Evolutionary conservation across 805 yeast genomes (phyloP).

Genomic region (Jamesozyma rosinii): DNA sequence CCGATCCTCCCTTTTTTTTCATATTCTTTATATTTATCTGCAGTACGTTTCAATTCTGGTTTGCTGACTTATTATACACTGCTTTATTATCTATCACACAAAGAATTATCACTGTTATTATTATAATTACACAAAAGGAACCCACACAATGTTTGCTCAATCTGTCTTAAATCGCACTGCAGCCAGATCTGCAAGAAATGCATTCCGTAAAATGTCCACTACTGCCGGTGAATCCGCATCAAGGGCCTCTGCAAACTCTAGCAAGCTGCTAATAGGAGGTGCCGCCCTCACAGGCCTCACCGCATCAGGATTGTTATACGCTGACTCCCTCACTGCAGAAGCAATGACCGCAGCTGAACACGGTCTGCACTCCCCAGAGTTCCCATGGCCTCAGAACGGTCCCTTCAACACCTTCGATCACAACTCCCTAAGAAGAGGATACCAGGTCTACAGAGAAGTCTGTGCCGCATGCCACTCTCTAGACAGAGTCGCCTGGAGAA

Average conservation of each 20-base stretch:
- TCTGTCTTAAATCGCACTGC: not conserved
- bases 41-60: no score
- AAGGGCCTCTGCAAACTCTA: not conserved
- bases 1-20: no score
- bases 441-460: constrained; percentile 96
- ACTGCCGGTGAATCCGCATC: not conserved
- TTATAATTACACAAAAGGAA: not conserved
- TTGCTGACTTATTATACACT: no score
- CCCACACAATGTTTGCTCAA: not conserved
- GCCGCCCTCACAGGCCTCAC: constrained; percentile 65
- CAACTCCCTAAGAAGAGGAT: constrained; percentile 95
- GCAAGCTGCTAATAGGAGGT: constrained; percentile 40
- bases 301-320: constrained; percentile 72
- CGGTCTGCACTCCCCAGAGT: constrained; percentile 92
- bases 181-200: not conserved
- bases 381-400: constrained; percentile 90
- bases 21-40: no score
- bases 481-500: constrained; percentile 97
- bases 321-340: constrained; percentile 76
- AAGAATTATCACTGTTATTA: no score
- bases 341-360: constrained; percentile 99
- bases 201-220: not conserved
- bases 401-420: constrained; percentile 88
- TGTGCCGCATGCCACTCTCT: constrained; percentile 98
- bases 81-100: no score